Base-by-base conservation (phyloP, 306 rosid genomes). In the Styphnolobium japonicum region DNA sequence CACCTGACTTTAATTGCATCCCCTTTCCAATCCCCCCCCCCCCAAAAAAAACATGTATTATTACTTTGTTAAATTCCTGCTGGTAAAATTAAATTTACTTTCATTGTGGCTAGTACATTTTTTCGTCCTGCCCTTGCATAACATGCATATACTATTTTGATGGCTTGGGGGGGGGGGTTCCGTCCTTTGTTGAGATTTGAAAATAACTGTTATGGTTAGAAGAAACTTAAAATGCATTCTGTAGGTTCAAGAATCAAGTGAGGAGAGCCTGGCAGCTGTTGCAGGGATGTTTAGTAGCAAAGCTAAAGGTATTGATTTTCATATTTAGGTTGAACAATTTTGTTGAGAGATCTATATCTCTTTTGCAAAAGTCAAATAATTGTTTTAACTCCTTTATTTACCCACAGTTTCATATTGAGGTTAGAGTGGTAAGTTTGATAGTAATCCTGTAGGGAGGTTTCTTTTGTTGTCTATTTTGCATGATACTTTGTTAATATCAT, bases 281-380 rank as follows among this genome's bases (percentile, higher is more conserved):
- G 98, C 98, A 78, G 98, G 98, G 80, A 94, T 94, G 97, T 94
- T 94, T 86, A 92, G 96, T 87, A 94, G 97, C 92, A 94, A 94
- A 88, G 98, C 98, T 74, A 94, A 92, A 89, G 98, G 98, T 94
- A 87, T 82, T 74, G n/a, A 42, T 71, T 64, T 83, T 70, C 16
- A 23, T 75, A 29, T 68, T 69, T 77, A 42, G 56, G 33, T 60
- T 71, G 61, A 48, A 66, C 45, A 71, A 10, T 43, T 51, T 51
- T 56, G 52, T 58, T 66, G 33, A 43, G 33, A 43, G 55, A 73
- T 52, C 23, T 48, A 6, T 49, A 42, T 80, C 49, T 71, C 46
- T 65, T 55, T 62, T 70, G 19, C 12, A 43, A 22, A 61, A 27
- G 52, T 61, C 70, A 67, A 60, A 69, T 53, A 63, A 15, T 63